Evolutionary conservation across 306 rosid species (phyloP).

Genomic region (Bauhinia variegata): DNA sequence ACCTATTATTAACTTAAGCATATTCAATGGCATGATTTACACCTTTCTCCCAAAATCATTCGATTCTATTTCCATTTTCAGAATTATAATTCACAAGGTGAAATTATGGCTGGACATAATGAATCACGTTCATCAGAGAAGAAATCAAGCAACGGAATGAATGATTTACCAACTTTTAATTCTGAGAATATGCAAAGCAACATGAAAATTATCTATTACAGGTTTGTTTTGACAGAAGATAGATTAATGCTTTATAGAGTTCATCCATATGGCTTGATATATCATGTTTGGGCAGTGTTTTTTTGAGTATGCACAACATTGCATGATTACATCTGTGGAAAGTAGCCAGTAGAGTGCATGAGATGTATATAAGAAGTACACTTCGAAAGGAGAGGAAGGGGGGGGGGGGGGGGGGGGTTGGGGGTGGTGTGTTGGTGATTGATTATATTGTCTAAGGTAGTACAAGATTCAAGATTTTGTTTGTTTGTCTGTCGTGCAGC

Average conservation of each 20-base stretch:
- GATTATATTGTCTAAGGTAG: slow-evolving; percentile 14
- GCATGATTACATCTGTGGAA: slow-evolving; percentile 16
- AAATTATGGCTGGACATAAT: slow-evolving; percentile 70
- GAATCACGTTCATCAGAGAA: slow-evolving; percentile 61
- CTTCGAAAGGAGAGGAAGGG: background rate
- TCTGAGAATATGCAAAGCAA: slow-evolving; percentile 92
- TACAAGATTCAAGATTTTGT: no score
- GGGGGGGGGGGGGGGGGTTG: no score
- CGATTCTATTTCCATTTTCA: slow-evolving; percentile 27
- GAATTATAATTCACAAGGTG: slow-evolving; percentile 28
- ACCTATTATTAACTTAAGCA: slow-evolving; percentile 11
- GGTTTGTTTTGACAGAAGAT: slow-evolving; percentile 66
- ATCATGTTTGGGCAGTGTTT: slow-evolving; percentile 23
- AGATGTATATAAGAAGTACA: slow-evolving; percentile 14
- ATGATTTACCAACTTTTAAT: slow-evolving; percentile 70
- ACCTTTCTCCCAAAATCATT: slow-evolving; percentile 21
- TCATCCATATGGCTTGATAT: slow-evolving; percentile 3
- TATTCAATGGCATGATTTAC: slow-evolving; percentile 6
- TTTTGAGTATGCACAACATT: slow-evolving; percentile 10
- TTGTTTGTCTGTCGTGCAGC: slow-evolving; percentile 55
- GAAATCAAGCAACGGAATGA: slow-evolving; percentile 62
- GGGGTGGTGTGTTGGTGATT: background rate
- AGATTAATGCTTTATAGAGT: slow-evolving; percentile 15
- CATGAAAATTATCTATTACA: slow-evolving; percentile 80
- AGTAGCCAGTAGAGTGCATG: slow-evolving; percentile 5